Conservation (phyloP, 2,329 filamentous ascomycete genomes). For the Hirsutella minnesotensis region DNA sequence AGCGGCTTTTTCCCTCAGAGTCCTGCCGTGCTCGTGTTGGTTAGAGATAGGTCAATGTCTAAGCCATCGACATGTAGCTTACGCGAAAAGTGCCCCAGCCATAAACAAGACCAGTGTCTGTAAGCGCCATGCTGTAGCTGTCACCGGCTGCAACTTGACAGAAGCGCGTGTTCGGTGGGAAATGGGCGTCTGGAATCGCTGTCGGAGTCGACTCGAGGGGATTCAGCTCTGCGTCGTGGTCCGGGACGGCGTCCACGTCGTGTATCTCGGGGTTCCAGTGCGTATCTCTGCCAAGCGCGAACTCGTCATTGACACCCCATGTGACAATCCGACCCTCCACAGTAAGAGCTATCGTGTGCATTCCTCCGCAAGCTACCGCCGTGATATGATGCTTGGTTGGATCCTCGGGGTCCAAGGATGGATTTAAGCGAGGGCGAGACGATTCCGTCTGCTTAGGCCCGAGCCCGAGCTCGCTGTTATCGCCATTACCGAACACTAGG, state of each 20-base stretch:
- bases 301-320: constrained; percentile 75
- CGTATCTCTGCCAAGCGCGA: constrained; percentile 60
- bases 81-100: constrained; percentile 67
- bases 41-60: not conserved
- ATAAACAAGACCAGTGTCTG: constrained; percentile 56
- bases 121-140: constrained; percentile 58
- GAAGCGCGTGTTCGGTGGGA: constrained; percentile 42
- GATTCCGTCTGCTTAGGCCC: constrained; percentile 39
- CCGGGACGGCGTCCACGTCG: constrained; percentile 28
- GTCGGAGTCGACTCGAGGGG: constrained; percentile 53
- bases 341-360: constrained; percentile 69
- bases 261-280: constrained; percentile 45
- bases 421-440: constrained; percentile 32
- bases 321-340: constrained; percentile 70
- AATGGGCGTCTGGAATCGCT: constrained; percentile 40
- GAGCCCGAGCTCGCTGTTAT: constrained; percentile 68
- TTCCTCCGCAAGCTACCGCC: constrained; percentile 65
- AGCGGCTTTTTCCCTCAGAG: constrained; percentile 29
- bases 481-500: constrained; percentile 70
- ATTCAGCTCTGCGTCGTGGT: constrained; percentile 45
- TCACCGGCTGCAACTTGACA: constrained; percentile 52
- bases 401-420: constrained; percentile 64
- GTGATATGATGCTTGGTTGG: constrained; percentile 53
- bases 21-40: constrained; percentile 9
- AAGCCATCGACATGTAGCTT: constrained; percentile 14